A percentile compares a stretch with the other conserved stretches of the same genome.
Conservation (phyloP, 352 stramenopile genomes). For the Elongisporangium senticosum region DNA sequence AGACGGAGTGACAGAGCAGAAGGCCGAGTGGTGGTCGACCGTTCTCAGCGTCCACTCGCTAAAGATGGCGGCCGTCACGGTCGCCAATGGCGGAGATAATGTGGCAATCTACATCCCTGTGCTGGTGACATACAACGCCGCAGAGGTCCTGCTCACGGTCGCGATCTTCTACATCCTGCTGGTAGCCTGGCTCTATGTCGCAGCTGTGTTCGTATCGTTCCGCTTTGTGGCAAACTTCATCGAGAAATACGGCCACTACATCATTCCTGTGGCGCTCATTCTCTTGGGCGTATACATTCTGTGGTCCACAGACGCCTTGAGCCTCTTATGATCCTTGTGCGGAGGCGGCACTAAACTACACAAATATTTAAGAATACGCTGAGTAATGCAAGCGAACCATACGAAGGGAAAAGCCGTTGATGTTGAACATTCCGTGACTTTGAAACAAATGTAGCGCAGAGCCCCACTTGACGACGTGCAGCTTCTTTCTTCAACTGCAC, state of each 20-base stretch:
- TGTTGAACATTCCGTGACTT: no score
- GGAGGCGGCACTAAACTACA: no score
- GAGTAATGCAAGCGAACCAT: no score
- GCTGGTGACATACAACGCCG: conserved; percentile 1
- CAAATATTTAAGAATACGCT: no score
- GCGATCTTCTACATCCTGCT: conserved; percentile 5
- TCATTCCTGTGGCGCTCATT: conserved; percentile 6
- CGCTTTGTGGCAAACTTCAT: conserved; percentile 1
- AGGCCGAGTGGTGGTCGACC: background rate
- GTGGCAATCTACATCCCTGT: conserved; percentile 5
- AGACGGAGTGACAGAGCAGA: background rate
- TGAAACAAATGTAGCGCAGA: no score
- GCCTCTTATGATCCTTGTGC: background rate
- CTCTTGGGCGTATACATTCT: conserved; percentile 7
- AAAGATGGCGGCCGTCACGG: conserved; percentile 2
- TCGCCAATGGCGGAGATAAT: conserved; percentile 8
- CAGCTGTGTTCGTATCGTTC: conserved; percentile 2
- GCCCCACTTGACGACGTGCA: no score
- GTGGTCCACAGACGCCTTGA: conserved; percentile 1
- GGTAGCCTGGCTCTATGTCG: conserved; percentile 4
- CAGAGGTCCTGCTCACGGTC: conserved; percentile 5
- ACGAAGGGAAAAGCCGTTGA: no score
- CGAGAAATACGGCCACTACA: conserved; percentile 1
- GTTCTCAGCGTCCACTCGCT: conserved; percentile 3
- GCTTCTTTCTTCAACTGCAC: no score